These are phyloP conservation scores for Gelatoporia subvermispora DNA, from an alignment of 768 basidiomycete species.

Conservation along the genomic window DNA sequence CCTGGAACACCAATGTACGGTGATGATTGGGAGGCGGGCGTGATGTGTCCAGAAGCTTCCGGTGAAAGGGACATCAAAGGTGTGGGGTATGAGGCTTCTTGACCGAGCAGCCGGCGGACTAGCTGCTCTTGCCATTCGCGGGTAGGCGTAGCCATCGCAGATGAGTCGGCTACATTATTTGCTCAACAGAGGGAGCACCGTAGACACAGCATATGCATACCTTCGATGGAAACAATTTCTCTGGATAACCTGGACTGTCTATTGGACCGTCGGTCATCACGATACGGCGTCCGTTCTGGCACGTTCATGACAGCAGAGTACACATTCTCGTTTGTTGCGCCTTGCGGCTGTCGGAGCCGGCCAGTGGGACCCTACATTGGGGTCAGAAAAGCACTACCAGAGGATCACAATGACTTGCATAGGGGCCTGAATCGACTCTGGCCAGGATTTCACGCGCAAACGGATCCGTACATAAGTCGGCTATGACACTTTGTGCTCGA, in stretches of 20 bases:
- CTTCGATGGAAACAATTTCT: constrained; percentile 64
- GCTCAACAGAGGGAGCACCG: background rate
- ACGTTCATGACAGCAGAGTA: constrained; percentile 30
- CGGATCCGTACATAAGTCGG: constrained; percentile 64
- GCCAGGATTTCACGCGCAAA: constrained; percentile 73
- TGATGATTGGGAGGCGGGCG: too few relatives aligned
- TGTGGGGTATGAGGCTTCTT: constrained; percentile 2
- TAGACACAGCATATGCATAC: background rate
- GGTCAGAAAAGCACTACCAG: background rate
- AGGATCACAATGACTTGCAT: constrained; percentile 40
- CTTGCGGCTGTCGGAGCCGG: constrained; percentile 27
- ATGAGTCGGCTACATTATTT: constrained; percentile 9
- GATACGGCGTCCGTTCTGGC: constrained; percentile 5
- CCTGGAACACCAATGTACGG: too few relatives aligned
- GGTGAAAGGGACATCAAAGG: background rate
- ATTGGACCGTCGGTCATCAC: constrained; percentile 37
- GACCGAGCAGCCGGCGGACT: constrained; percentile 41
- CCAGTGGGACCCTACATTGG: constrained; percentile 63
- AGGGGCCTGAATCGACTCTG: constrained; percentile 76
- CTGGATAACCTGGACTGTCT: constrained; percentile 74
- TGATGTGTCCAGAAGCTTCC: too few relatives aligned
- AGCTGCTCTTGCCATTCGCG: constrained; percentile 78
- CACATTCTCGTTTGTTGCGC: constrained; percentile 13
- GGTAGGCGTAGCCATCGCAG: constrained; percentile 40
- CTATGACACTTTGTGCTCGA: constrained; percentile 55